Evolutionary conservation across 495 filamentous ascomycete genomes (phyloP), one percentile per base, ranked within the genome.

Genomic region (Pyrenopolyporus hunteri): DNA sequence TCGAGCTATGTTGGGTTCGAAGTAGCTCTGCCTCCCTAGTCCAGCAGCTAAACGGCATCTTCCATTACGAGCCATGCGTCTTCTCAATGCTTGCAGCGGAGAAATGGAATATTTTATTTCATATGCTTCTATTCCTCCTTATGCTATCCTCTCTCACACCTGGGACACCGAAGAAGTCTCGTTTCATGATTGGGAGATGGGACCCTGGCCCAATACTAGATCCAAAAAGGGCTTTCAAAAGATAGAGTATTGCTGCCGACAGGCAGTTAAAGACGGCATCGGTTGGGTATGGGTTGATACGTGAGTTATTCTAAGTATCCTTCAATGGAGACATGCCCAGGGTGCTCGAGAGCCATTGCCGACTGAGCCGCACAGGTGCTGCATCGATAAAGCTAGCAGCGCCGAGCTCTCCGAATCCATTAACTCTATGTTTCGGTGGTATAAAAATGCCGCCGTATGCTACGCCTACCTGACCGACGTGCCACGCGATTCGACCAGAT

Each of bases 351-450:
- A 49, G 10, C 7, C 16, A 1, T 10, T 17, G 10, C 7, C 9
- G 11, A 63, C 35, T 9, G 28, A 19, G 20, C 6, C n/a, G n/a
- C 5, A 42, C 6, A 74, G 64, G 8, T 77, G 69, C 40, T 77
- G 72, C 45, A 78, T 80, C 25, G 68, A 78, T 64, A 74, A 78
- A 52, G 58, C 20, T 8, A 75, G 63, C 36, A 72, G 67, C 43
- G 67, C 73, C 9, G 76, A 78, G 63, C 70, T 78, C 0, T 67
- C 70, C 9, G 69, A 74, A 37, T 55, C 73, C 25, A 74, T 76
- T 55, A 74, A 74, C 28, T 68, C 73, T 22, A 73, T 78, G 76
- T 76, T 60, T 26, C 42, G 49, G 2, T 77, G 72, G 73, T 78
- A 77, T 44, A 37, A 55, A n/a, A 35, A 43, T 0, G 58, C 73